These are phyloP conservation scores for Rasamsonia emersonii DNA, from an alignment of 2,329 filamentous ascomycete species.

Conservation along the genomic window DNA sequence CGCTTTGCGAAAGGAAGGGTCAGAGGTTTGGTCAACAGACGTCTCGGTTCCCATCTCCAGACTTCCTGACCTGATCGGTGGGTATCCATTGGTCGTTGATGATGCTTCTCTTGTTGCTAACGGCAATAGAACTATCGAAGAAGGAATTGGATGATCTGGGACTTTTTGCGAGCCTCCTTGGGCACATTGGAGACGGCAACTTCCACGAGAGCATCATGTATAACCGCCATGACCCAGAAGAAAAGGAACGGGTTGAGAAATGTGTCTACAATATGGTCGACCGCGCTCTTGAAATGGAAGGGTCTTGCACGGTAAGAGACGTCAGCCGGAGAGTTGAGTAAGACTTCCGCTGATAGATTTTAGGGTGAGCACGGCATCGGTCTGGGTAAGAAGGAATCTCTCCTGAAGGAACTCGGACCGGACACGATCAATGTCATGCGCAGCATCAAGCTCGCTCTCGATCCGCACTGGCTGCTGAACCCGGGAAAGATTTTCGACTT, in stretches of 20 bases:
- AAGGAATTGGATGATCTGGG: conserved; percentile 80
- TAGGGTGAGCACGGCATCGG: conserved; percentile 74
- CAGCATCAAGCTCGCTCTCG: conserved; percentile 70
- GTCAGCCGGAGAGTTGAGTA: conserved; percentile 12
- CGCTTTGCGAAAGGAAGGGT: conserved; percentile 45
- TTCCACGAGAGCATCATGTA: conserved; percentile 94
- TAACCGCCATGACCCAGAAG: conserved; percentile 57
- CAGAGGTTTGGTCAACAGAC: conserved; percentile 55
- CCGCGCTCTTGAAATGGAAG: conserved; percentile 87
- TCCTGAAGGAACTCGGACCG: conserved; percentile 69
- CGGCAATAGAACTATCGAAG: conserved; percentile 62
- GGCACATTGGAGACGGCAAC: conserved; percentile 88
- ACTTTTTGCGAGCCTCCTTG: conserved; percentile 77
- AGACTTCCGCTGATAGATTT: not conserved
- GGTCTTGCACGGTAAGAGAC: conserved; percentile 61
- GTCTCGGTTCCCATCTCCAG: conserved; percentile 54
- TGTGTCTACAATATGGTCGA: conserved; percentile 87
- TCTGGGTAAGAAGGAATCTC: conserved; percentile 73
- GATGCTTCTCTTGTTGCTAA: conserved; percentile 10
- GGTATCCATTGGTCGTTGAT: not conserved
- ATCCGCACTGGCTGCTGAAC: conserved; percentile 84
- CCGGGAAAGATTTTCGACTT: conserved; percentile 84
- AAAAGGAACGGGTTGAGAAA: conserved; percentile 66
- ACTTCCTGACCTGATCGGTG: conserved; percentile 52
- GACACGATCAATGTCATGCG: conserved; percentile 80